Evolutionary conservation across 805 yeast genomes (phyloP), one percentile per base, ranked within the genome.

Genomic region (Saccharomycopsis sp.): DNA sequence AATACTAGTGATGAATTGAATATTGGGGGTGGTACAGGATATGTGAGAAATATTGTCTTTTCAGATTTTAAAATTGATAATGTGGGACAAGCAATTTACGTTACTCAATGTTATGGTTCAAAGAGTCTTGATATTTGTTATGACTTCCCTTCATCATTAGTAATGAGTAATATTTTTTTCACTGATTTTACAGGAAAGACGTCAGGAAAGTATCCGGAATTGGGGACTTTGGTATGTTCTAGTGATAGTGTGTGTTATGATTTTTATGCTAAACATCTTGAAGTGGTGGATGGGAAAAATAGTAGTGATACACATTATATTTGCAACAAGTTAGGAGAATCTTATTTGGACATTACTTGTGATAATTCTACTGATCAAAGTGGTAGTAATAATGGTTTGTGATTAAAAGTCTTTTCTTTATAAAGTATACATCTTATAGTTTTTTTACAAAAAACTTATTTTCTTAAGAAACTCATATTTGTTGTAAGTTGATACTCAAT

Each of bases 1-100:
- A 31, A 21, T 18, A 25, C 19, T n/a, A 27, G 35, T 13, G 34
- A 27, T 27, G 21, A 15, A n/a, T 14, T 27, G 3, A 28, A 28
- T 19, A 29, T 25, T 21, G 41, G 45, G 27, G 45, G 45, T 32
- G 45, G 45, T 28, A 8, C 21, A 5, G 45, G 45, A 3, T 33
- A 27, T 21, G 41, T 41, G 4, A 32, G 35, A 17, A 41, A 37
- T 18, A 23, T 41, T 14, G 37, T 25, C 30, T 41, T 39, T 15
- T 26, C 17, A 13, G 38, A 39, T 17, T 39, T 39, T 15, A 27
- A 3, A 6, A 17, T 39, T 6, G 26, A 27, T n/a, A 34, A 39
- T 26, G 18, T 21, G 14, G 42, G 34, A 6, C 42, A 33, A 20
- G 37, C 38, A 18, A 39, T 39, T 19, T 39, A 34, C 14, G 27